These are phyloP conservation scores for Coemansia sp. DNA, from an alignment of 192 early-diverging fungal species.

Conservation along the genomic window DNA sequence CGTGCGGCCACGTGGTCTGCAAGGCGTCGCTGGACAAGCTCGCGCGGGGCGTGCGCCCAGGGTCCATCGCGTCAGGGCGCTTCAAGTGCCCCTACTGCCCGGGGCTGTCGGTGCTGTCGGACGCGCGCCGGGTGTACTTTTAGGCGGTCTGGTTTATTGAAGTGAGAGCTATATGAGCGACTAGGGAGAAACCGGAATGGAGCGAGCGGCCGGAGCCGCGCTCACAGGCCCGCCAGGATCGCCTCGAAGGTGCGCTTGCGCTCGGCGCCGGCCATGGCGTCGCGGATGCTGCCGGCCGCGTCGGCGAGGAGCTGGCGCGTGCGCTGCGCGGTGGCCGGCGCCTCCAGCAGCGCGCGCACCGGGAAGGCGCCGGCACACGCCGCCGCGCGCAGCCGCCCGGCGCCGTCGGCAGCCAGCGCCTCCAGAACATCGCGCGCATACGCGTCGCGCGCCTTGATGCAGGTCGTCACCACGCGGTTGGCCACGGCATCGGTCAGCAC, in stretches of 20 bases:
- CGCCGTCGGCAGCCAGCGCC: conserved; percentile 21
- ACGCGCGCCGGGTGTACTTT: conserved; percentile 45
- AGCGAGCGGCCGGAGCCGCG: too few relatives aligned
- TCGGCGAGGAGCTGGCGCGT: conserved; percentile 26
- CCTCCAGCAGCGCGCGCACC: conserved; percentile 51
- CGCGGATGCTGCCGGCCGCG: conserved; percentile 5
- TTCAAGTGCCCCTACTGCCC: conserved; percentile 99
- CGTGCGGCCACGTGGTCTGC: conserved; percentile 95
- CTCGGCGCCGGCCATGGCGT: conserved; percentile 17
- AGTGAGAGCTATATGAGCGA: neutral
- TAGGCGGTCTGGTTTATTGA: neutral
- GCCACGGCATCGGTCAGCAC: conserved; percentile 39
- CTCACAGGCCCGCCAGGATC: conserved; percentile 10
- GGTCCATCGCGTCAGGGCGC: conserved; percentile 44
- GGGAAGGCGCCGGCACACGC: conserved; percentile 51
- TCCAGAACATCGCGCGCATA: conserved; percentile 40
- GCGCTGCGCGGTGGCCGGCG: conserved; percentile 25
- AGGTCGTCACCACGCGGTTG: conserved; percentile 45
- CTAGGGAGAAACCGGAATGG: neutral
- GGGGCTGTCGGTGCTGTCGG: conserved; percentile 69
- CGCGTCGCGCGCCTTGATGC: conserved; percentile 37
- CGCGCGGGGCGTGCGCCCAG: conserved; percentile 66
- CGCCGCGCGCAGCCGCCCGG: conserved; percentile 23
- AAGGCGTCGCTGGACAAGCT: conserved; percentile 85
- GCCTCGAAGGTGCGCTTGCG: conserved; percentile 23